Base-by-base conservation (phyloP, 495 filamentous ascomycete species). In the Neurospora hispaniola region DNA sequence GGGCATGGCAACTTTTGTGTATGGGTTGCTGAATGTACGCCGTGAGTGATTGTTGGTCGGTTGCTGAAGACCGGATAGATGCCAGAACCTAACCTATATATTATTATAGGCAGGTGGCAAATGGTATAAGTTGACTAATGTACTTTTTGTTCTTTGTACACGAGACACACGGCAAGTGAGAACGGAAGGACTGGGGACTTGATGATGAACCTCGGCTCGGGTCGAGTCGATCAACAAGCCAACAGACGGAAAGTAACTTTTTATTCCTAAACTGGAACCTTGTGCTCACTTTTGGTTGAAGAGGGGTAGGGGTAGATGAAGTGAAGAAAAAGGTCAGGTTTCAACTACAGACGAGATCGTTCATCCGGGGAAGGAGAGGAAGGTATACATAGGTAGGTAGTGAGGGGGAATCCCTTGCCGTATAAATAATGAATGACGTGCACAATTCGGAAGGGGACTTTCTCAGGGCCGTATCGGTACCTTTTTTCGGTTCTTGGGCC, bases 1-100 rank as follows among this genome's bases (percentile, higher is more conserved):
- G n/a, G 46, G 78, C 77, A 81, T 80, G 20, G 73, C 71, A 48
- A 68, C 14, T 62, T 27, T 5, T 12, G 31, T 69, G 48, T 40
- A 11, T 18, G 40, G 14, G 40, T 12, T 6, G 27, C 27, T 31
- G 27, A 31, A 31, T 31, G 59, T 40, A 1, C 42, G 35, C 12
- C 59, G 20, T 40, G 18, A 20, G 43, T 66, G 38, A 4, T 72
- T 23, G 68, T 74, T 39, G 71, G 69, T 54, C 41, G 54, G 27
- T 62, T 18, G 54, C 27, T 62, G 54, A 10, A 11, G 48, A 27
- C 20, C 48, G 20, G 27, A 27, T 16, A 18, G 27, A 18, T 35
- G 54, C 54, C 54, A 62, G 16, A 35, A 62, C 54, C 54, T 62
- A 62, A 62, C 54, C 54, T 62, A 62, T 62, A 27, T 59, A 62